These are phyloP conservation scores for Phlyctochytrium planicorne DNA, from an alignment of 192 early-diverging fungal genomes.

Conservation along the genomic window DNA sequence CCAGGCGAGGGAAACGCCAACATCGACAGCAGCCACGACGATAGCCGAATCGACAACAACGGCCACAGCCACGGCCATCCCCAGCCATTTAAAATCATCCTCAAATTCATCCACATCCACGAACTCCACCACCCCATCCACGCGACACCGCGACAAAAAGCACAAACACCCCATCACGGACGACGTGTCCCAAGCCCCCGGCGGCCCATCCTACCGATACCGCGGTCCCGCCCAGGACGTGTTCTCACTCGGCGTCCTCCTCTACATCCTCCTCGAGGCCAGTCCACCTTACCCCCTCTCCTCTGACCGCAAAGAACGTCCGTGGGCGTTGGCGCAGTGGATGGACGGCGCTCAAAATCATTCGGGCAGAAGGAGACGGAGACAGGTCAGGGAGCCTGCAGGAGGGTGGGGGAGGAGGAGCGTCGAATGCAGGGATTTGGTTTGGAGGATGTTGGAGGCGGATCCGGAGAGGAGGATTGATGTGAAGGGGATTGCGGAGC, in stretches of 20 bases:
- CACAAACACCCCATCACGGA: no score
- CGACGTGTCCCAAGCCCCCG: neutral
- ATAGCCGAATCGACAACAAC: no score
- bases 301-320: neutral
- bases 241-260: constrained; percentile 76
- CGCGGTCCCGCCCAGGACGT: constrained; percentile 77
- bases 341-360: neutral
- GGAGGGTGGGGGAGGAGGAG: constrained; percentile 3
- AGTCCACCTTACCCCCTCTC: neutral
- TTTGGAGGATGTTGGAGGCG: neutral
- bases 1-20: no score
- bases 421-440: neutral
- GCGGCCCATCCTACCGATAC: constrained; percentile 48
- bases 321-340: neutral
- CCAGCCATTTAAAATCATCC: no score
- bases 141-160: no score
- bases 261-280: constrained; percentile 58
- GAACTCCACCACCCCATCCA: no score
- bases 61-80: no score
- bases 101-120: no score
- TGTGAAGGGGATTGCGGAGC: neutral
- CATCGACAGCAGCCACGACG: no score
- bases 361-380: no score
- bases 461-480: neutral
- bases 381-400: neutral